phyloP scores from a whole-genome alignment of 352 stramenopile species.

The Pythium insidiosum region DNA sequence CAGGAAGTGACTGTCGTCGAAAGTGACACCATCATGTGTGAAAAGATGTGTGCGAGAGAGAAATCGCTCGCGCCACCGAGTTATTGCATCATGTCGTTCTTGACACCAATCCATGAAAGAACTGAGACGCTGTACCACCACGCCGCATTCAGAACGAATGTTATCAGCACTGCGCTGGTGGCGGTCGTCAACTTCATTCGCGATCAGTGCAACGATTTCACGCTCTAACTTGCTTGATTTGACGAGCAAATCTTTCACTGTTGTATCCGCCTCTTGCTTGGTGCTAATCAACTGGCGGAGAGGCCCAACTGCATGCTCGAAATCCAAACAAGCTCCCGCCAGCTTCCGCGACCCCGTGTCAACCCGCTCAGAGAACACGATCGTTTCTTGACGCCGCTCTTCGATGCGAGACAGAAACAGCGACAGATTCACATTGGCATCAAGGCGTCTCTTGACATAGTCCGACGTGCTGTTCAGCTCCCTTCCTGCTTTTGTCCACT shows the following conservation, averaged over 20 bases:
- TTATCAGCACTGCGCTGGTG: no score
- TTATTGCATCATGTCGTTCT: neutral
- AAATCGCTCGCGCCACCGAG: neutral
- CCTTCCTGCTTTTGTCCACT: constrained; percentile 38
- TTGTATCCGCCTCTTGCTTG: no score
- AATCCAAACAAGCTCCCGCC: no score
- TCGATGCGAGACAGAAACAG: constrained; percentile 74
- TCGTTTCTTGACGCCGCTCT: constrained; percentile 61
- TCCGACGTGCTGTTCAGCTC: constrained; percentile 5
- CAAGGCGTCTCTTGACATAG: constrained; percentile 47
- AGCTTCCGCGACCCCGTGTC: constrained; percentile 8
- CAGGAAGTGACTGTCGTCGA: no score
- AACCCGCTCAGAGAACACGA: constrained; percentile 32
- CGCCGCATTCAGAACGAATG: no score
- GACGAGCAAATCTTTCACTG: no score
- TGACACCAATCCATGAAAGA: neutral
- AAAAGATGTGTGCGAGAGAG: constrained; percentile 4
- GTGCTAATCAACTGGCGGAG: no score
- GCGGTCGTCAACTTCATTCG: no score
- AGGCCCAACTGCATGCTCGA: no score
- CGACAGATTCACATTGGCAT: constrained; percentile 83
- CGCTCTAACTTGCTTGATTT: no score
- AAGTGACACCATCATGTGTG: constrained; percentile 1
- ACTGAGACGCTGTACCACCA: no score
- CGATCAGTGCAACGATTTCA: no score